phyloP scores from a whole-genome alignment of 805 yeast genomes.

The Yamadazyma akitaensis region DNA sequence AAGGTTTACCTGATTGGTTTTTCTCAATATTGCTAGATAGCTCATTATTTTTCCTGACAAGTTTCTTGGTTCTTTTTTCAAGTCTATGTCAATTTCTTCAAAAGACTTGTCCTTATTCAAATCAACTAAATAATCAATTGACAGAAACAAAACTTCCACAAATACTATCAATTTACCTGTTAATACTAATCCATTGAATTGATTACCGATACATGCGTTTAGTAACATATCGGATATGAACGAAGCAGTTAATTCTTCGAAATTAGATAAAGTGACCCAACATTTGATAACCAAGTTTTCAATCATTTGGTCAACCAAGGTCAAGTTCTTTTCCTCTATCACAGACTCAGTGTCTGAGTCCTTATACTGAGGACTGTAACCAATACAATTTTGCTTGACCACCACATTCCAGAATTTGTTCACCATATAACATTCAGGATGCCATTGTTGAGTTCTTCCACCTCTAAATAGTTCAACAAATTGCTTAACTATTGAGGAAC shows the following conservation, averaged over 20 bases:
- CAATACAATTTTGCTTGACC: conserved; percentile 58
- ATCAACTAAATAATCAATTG: conserved; percentile 53
- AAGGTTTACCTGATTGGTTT: conserved; percentile 39
- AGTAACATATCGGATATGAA: conserved; percentile 90
- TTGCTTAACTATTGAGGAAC: conserved; percentile 86
- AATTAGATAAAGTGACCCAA: conserved; percentile 85
- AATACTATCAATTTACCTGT: conserved; percentile 71
- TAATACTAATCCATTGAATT: conserved; percentile 60
- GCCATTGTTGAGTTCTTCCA: conserved; percentile 95
- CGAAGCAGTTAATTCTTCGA: conserved; percentile 86
- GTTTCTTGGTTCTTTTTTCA: conserved; percentile 71
- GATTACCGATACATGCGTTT: conserved; percentile 71
- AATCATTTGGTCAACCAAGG: conserved; percentile 59
- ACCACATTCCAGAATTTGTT: conserved; percentile 94
- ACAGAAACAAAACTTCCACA: conserved; percentile 72
- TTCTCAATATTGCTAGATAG: conserved; percentile 78
- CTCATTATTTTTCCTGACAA: conserved; percentile 88
- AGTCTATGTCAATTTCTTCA: conserved; percentile 13
- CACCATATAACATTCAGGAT: conserved; percentile 98
- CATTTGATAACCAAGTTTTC: conserved; percentile 58
- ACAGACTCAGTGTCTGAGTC: not conserved
- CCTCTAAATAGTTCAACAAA: conserved; percentile 91
- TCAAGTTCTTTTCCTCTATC: conserved; percentile 23
- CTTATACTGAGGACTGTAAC: conserved; percentile 28
- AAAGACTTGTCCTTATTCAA: conserved; percentile 7